Evolutionary conservation across 192 early-diverging fungal genomes (phyloP).

Genomic region (Backusella parvicylindrica): DNA sequence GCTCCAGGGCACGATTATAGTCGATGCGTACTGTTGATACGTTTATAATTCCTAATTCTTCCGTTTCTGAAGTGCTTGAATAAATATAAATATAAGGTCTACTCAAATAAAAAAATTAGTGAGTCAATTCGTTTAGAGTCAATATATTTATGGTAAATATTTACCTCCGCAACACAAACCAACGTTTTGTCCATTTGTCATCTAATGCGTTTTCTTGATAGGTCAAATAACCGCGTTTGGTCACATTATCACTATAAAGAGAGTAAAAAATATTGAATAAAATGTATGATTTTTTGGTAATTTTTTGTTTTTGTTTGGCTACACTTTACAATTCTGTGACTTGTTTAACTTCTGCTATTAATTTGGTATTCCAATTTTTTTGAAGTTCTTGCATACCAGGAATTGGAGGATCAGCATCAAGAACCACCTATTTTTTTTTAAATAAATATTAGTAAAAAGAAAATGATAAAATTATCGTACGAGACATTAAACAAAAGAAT

Average conservation of each 20-base stretch:
- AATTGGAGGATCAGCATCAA: constrained; percentile 37
- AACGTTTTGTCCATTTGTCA: constrained; percentile 70
- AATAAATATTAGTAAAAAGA: constrained; percentile 6
- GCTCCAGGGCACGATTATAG: constrained; percentile 52
- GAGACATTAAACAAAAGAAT: not conserved
- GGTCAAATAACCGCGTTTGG: constrained; percentile 49
- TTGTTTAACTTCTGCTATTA: constrained; percentile 38
- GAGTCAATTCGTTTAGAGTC: not conserved
- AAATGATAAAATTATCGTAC: not conserved
- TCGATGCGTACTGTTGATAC: constrained; percentile 63
- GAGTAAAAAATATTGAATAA: constrained; percentile 4
- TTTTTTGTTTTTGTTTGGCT: not conserved
- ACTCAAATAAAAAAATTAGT: constrained; percentile 15
- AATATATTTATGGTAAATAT: not conserved
- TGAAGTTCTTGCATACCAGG: constrained; percentile 35
- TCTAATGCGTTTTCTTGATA: constrained; percentile 52
- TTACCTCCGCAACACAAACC: constrained; percentile 73
- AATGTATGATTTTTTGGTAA: constrained; percentile 6
- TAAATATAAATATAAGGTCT: constrained; percentile 83
- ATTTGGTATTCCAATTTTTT: constrained; percentile 20
- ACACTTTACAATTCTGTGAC: constrained; percentile 33
- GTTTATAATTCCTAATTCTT: constrained; percentile 75
- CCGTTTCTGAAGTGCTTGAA: constrained; percentile 53
- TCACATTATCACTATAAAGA: constrained; percentile 41
- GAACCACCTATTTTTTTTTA: constrained; percentile 24